phyloP scores from a whole-genome alignment of 768 basidiomycete species.

The Russula foetens region DNA sequence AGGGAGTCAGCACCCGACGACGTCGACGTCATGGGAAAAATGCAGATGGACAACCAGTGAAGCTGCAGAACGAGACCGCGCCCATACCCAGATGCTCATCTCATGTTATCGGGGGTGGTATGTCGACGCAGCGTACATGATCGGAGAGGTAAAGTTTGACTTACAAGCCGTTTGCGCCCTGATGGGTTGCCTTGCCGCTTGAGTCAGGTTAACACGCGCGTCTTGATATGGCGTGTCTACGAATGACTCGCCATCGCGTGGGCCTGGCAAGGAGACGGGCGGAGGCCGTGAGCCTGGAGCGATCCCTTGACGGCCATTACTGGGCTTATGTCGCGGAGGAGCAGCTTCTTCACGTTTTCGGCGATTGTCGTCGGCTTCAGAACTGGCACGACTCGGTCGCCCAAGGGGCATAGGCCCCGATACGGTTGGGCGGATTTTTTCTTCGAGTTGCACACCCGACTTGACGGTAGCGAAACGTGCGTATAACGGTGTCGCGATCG shows the following conservation, averaged over 20 bases:
- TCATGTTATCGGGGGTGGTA: neutral
- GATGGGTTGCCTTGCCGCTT: neutral
- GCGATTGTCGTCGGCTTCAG: slow-evolving; percentile 2
- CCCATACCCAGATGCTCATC: neutral
- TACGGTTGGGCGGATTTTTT: slow-evolving; percentile 16
- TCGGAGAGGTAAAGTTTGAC: neutral
- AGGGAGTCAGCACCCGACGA: neutral
- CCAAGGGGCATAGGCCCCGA: slow-evolving; percentile 25
- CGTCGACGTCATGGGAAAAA: neutral
- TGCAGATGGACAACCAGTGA: neutral
- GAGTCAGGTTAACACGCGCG: neutral
- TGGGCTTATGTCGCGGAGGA: neutral
- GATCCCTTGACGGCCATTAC: neutral
- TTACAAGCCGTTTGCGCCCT: neutral
- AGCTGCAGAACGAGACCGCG: neutral
- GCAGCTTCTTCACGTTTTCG: neutral
- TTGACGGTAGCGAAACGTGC: slow-evolving; percentile 23
- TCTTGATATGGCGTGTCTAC: neutral
- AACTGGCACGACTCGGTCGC: neutral
- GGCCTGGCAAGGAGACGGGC: neutral
- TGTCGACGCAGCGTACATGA: neutral
- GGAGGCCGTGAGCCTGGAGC: neutral
- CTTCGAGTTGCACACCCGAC: slow-evolving; percentile 6
- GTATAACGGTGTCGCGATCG: slow-evolving; percentile 23
- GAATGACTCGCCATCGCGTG: neutral